phyloP scores from a whole-genome alignment of 176 grass and related monocot species.

The Tillandsia fasciculata region DNA sequence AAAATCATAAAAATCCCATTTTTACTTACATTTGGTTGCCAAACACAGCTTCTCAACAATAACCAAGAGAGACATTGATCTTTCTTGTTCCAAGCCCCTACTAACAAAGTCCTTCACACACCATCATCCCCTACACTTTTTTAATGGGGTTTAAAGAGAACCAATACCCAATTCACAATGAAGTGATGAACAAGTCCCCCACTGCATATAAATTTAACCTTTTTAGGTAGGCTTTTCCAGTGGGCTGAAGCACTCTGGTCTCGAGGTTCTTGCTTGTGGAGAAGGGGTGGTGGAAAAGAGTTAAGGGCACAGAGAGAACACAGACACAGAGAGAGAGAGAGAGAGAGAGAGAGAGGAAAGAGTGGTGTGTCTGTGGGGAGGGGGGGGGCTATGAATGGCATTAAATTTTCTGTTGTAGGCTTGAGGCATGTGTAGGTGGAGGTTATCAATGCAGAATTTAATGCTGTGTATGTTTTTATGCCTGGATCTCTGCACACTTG shows the following conservation, averaged over 20 bases:
- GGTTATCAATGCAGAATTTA: conserved; percentile 42
- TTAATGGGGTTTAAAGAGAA: too few species aligned
- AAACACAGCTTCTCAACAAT: neutral
- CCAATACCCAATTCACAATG: too few species aligned
- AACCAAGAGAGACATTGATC: neutral
- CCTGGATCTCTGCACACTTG: conserved; percentile 40
- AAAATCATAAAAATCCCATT: neutral
- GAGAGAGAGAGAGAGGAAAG: conserved; percentile 12
- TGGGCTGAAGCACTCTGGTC: too few species aligned
- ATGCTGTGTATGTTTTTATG: conserved; percentile 44
- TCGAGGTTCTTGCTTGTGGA: too few species aligned
- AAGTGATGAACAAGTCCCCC: too few species aligned
- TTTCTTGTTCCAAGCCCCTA: neutral
- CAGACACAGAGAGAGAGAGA: too few species aligned
- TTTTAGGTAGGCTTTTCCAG: too few species aligned
- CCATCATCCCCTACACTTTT: too few species aligned
- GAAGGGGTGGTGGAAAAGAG: neutral
- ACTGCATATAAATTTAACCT: too few species aligned
- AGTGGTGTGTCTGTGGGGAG: conserved; percentile 9
- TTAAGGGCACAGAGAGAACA: neutral
- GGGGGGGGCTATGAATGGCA: conserved; percentile 15
- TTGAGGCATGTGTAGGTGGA: conserved; percentile 49
- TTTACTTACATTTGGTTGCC: neutral
- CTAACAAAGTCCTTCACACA: too few species aligned
- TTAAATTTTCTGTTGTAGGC: conserved; percentile 31